These are phyloP conservation scores for Canariomyces notabilis DNA, from an alignment of 2,329 filamentous ascomycete species.

Conservation along the genomic window DNA sequence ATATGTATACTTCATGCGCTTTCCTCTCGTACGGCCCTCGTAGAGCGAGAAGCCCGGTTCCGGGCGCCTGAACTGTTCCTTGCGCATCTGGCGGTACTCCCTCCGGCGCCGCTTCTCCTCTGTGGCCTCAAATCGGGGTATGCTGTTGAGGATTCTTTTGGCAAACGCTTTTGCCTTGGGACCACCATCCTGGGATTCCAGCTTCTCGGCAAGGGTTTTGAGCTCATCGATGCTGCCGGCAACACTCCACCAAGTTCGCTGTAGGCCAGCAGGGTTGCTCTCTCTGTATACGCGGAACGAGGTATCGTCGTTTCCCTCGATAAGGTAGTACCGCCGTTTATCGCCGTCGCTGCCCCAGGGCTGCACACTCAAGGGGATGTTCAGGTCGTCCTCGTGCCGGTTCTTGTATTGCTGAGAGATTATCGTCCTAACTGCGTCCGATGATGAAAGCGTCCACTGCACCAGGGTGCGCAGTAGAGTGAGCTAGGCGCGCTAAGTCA, in stretches of 20 bases:
- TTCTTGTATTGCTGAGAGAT: slow-evolving; percentile 89
- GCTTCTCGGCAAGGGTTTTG: slow-evolving; percentile 66
- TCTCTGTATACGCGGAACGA: slow-evolving; percentile 91
- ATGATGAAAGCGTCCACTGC: slow-evolving; percentile 84
- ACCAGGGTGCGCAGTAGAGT: slow-evolving; percentile 76
- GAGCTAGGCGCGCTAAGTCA: slow-evolving; percentile 50
- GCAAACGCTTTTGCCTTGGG: slow-evolving; percentile 75
- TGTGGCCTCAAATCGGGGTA: slow-evolving; percentile 87
- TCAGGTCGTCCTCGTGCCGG: slow-evolving; percentile 72
- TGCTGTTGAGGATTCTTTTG: slow-evolving; percentile 69
- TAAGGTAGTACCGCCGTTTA: slow-evolving; percentile 86
- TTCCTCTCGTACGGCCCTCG: slow-evolving; percentile 91
- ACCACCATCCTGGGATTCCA: slow-evolving; percentile 71
- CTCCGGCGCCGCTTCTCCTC: slow-evolving; percentile 94
- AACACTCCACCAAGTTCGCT: slow-evolving; percentile 84
- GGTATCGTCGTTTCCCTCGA: slow-evolving; percentile 92
- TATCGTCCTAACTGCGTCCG: slow-evolving; percentile 72
- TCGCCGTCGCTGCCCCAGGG: slow-evolving; percentile 77
- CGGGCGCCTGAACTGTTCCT: slow-evolving; percentile 80
- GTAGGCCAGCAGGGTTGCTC: slow-evolving; percentile 73
- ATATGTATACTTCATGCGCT: slow-evolving; percentile 94
- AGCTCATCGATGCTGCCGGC: slow-evolving; percentile 88
- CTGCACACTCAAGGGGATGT: slow-evolving; percentile 79
- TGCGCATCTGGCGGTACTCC: slow-evolving; percentile 82
- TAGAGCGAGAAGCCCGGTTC: slow-evolving; percentile 90